phyloP scores from a whole-genome alignment of 306 rosid genomes.

The Medicago lupulina region DNA sequence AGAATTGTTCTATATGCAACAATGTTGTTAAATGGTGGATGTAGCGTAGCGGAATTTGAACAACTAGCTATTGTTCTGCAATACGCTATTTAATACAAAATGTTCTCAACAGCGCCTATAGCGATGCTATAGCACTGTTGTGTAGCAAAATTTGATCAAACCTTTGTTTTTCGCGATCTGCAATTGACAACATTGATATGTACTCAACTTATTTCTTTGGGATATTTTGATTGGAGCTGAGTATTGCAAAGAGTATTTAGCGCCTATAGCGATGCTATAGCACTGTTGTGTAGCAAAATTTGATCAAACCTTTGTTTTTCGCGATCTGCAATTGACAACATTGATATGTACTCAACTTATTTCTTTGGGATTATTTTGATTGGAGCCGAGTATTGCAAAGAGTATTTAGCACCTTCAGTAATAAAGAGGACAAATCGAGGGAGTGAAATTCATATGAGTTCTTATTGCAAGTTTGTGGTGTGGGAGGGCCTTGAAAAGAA shows the following conservation, averaged over 20 bases:
- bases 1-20: neutral
- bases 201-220: neutral
- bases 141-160: too few relatives aligned
- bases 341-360: neutral
- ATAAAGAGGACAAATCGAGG: neutral
- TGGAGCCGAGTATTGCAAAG: conserved; percentile 1
- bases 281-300: too few relatives aligned
- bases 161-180: too few relatives aligned
- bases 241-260: conserved; percentile 1
- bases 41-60: too few relatives aligned
- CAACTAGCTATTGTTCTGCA: too few relatives aligned
- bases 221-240: neutral
- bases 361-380: neutral
- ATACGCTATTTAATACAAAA: too few relatives aligned
- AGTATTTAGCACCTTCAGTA: conserved; percentile 5
- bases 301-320: too few relatives aligned
- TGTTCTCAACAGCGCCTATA: too few relatives aligned
- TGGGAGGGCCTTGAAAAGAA: conserved; percentile 2
- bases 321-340: too few relatives aligned
- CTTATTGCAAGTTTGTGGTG: conserved; percentile 1
- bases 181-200: too few relatives aligned
- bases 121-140: too few relatives aligned
- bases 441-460: neutral
- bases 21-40: too few relatives aligned
- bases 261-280: neutral